Evolutionary conservation across 371 early-diverging fungal species (phyloP).

Genomic region (Mucor saturninus): DNA sequence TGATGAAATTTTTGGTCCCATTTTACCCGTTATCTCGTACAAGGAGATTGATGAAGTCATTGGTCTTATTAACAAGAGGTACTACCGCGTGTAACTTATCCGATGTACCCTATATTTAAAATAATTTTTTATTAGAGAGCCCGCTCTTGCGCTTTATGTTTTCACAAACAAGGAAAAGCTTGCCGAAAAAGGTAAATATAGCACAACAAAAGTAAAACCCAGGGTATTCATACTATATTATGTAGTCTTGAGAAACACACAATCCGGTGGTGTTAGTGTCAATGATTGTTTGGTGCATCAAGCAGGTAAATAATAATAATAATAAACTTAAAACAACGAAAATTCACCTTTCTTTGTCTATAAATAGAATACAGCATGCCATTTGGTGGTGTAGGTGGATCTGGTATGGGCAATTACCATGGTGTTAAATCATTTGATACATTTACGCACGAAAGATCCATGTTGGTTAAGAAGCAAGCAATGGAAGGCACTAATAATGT

Average conservation of each 20-base stretch:
- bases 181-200: conserved; percentile 29
- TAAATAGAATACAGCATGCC: conserved; percentile 67
- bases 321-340: conserved; percentile 4
- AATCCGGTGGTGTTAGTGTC: conserved; percentile 77
- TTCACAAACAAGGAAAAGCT: conserved; percentile 53
- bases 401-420: conserved; percentile 90
- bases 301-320: conserved; percentile 39
- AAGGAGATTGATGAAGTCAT: conserved; percentile 77
- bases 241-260: conserved; percentile 62
- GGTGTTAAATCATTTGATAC: conserved; percentile 77
- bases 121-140: conserved; percentile 32
- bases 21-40: conserved; percentile 82
- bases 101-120: not conserved
- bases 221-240: not conserved
- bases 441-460: conserved; percentile 75
- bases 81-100: conserved; percentile 1
- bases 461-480: conserved; percentile 55
- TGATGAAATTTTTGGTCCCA: conserved; percentile 81
- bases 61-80: conserved; percentile 60
- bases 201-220: not conserved
- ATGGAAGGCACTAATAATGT: conserved; percentile 41
- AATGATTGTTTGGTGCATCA: conserved; percentile 85
- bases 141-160: conserved; percentile 79
- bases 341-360: not conserved
- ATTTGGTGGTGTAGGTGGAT: conserved; percentile 92